Evolutionary conservation across 768 basidiomycete genomes (phyloP).

Genomic region (Rhizopogon salebrosus): DNA sequence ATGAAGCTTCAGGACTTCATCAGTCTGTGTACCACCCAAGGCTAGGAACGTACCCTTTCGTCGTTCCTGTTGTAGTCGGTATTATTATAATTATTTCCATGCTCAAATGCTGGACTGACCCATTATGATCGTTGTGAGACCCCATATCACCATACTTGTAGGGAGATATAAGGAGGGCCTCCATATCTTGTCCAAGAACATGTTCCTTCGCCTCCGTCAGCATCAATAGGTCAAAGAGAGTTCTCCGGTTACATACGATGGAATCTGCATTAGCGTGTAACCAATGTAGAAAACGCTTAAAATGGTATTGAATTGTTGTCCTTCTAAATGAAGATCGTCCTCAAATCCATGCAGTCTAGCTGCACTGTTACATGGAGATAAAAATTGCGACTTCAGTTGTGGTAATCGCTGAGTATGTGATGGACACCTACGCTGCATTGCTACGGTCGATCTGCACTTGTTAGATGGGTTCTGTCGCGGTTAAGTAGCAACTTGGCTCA

Average conservation of each 20-base stretch:
- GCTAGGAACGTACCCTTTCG: slow-evolving; percentile 29
- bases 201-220: no score
- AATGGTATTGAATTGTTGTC: background rate
- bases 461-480: background rate
- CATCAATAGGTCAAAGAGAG: no score
- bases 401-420: no score
- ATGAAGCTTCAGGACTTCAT: slow-evolving; percentile 39
- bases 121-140: slow-evolving; percentile 49
- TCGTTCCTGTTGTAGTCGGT: slow-evolving; percentile 30
- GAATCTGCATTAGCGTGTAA: no score
- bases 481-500: slow-evolving; percentile 12
- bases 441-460: slow-evolving; percentile 58
- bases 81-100: background rate
- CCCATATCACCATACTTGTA: slow-evolving; percentile 67
- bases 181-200: no score
- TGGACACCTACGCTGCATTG: slow-evolving; percentile 49
- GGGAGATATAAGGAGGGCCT: slow-evolving; percentile 67
- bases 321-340: no score
- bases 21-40: background rate
- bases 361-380: no score
- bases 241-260: no score
- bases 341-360: no score
- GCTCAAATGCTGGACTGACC: slow-evolving; percentile 27
- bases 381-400: no score
- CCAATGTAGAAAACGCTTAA: slow-evolving; percentile 68